Percentiles rank a stretch among this genome's conserved stretches.
Evolutionary conservation across 768 basidiomycete genomes (phyloP).

Genomic region (Termitomyces sp.): DNA sequence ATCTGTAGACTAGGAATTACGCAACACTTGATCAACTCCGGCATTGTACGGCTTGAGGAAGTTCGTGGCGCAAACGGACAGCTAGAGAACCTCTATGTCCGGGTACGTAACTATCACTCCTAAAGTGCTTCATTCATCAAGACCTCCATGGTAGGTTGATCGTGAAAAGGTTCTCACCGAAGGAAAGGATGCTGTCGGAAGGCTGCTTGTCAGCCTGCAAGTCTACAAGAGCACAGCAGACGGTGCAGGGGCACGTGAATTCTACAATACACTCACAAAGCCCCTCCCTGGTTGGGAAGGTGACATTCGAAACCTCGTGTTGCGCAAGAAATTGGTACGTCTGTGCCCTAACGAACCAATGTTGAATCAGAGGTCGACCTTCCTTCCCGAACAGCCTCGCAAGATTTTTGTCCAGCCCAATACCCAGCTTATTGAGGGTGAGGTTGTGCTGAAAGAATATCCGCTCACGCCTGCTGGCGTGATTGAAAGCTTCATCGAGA

Average conservation of each 20-base stretch:
- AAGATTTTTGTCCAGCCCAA: conserved; percentile 87
- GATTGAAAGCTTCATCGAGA: conserved; percentile 81
- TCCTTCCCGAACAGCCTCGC: conserved; percentile 55
- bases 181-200: conserved; percentile 66
- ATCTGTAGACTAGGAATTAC: conserved; percentile 73
- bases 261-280: conserved; percentile 76
- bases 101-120: conserved; percentile 37
- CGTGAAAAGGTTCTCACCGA: conserved; percentile 60
- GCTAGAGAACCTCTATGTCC: conserved; percentile 66
- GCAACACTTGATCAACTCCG: conserved; percentile 68
- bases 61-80: conserved; percentile 52
- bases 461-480: conserved; percentile 67
- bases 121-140: background rate
- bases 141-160: conserved; percentile 50
- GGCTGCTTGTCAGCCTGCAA: conserved; percentile 76
- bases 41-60: conserved; percentile 68
- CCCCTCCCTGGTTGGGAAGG: conserved; percentile 70
- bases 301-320: conserved; percentile 72
- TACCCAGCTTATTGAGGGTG: conserved; percentile 60
- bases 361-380: background rate
- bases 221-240: conserved; percentile 86
- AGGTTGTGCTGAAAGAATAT: conserved; percentile 78
- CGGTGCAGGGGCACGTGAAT: conserved; percentile 72
- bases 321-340: conserved; percentile 74
- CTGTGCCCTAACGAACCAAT: background rate